These are phyloP conservation scores for Karstenula rhodostoma DNA, from an alignment of 2,329 filamentous ascomycete genomes.

Conservation along the genomic window DNA sequence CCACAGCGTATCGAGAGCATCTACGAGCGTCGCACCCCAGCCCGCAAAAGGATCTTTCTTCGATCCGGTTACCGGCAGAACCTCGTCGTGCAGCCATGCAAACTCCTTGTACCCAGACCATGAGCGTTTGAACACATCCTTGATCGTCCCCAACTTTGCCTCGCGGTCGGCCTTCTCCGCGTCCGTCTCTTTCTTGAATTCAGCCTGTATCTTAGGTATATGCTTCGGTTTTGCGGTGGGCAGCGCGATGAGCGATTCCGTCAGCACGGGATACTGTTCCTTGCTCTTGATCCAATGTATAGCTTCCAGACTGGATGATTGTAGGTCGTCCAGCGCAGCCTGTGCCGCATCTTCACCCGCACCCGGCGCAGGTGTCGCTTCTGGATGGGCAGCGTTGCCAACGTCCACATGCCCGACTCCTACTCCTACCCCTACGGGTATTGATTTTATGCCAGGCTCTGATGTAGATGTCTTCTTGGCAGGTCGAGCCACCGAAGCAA, in stretches of 20 bases:
- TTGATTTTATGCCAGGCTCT: constrained; percentile 22
- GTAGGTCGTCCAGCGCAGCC: constrained; percentile 25
- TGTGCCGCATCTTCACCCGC: constrained; percentile 45
- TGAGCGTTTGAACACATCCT: constrained; percentile 75
- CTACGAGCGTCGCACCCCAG: constrained; percentile 88
- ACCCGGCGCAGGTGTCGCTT: constrained; percentile 16
- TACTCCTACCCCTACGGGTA: constrained; percentile 15
- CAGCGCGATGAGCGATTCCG: constrained; percentile 74
- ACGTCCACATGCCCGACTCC: constrained; percentile 15
- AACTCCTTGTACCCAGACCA: constrained; percentile 83
- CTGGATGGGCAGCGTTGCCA: constrained; percentile 14
- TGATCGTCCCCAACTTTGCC: constrained; percentile 71
- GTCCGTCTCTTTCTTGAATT: constrained; percentile 70
- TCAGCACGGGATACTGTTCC: constrained; percentile 80
- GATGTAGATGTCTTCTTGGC: constrained; percentile 23
- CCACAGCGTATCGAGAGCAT: constrained; percentile 76
- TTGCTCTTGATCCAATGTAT: constrained; percentile 77
- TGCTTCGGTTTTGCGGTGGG: constrained; percentile 74
- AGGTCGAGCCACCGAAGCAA: constrained; percentile 30
- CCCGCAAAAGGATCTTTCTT: constrained; percentile 85
- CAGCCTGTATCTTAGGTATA: constrained; percentile 79
- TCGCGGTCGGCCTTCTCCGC: constrained; percentile 64
- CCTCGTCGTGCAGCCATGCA: constrained; percentile 88
- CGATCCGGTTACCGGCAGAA: constrained; percentile 73
- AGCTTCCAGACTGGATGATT: constrained; percentile 30